Conservation (phyloP, 192 early-diverging fungal species). For the Jimgerdemannia lactiflua region DNA sequence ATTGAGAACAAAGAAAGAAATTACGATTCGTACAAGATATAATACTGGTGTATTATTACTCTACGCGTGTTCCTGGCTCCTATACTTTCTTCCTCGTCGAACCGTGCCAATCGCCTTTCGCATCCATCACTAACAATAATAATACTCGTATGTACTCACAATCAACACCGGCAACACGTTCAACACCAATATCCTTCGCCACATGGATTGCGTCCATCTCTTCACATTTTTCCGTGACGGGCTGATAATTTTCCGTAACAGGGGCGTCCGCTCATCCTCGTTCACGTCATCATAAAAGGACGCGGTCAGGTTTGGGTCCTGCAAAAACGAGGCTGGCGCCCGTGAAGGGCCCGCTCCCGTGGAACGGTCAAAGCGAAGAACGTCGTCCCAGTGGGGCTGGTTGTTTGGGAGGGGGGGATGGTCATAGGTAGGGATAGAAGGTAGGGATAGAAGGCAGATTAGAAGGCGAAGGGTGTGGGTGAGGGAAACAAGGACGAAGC, state of each 20-base stretch:
- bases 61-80: too few relatives aligned
- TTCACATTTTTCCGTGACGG: slow-evolving; percentile 13
- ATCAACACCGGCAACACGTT: slow-evolving; percentile 46
- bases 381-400: slow-evolving; percentile 56
- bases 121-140: background rate
- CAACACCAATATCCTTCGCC: slow-evolving; percentile 39
- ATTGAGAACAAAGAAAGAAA: slow-evolving; percentile 33
- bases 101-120: slow-evolving; percentile 19
- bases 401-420: background rate
- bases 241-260: slow-evolving; percentile 18
- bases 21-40: slow-evolving; percentile 19
- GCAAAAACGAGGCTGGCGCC: background rate
- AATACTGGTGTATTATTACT: too few relatives aligned
- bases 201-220: slow-evolving; percentile 36
- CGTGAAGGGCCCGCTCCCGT: slow-evolving; percentile 19
- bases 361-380: slow-evolving; percentile 48
- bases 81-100: too few relatives aligned
- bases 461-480: too few relatives aligned
- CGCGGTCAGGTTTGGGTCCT: background rate
- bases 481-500: too few relatives aligned
- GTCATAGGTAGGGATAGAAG: background rate
- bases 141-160: slow-evolving; percentile 14
- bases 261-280: slow-evolving; percentile 27
- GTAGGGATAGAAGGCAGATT: too few relatives aligned
- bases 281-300: background rate